These are phyloP conservation scores for Purpureocillium lavendulum DNA, from an alignment of 2,329 filamentous ascomycete species.

Conservation along the genomic window DNA sequence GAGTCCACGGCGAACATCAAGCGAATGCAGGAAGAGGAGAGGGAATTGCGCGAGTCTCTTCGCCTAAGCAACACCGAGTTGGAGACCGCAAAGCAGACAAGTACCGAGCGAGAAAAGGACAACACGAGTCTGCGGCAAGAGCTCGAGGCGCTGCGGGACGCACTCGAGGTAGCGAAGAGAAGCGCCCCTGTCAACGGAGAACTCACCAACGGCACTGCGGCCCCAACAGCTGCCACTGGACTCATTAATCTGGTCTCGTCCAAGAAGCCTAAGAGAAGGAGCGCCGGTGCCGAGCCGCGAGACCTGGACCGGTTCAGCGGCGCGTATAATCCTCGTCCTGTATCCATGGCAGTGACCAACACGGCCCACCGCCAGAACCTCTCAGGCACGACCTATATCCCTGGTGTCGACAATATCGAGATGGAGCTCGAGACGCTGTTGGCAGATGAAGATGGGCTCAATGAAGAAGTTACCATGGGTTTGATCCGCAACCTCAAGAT, in stretches of 20 bases:
- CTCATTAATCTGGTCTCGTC: conserved; percentile 95
- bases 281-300: conserved; percentile 77
- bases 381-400: conserved; percentile 68
- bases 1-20: conserved; percentile 89
- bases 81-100: conserved; percentile 67
- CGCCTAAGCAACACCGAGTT: conserved; percentile 73
- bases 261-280: conserved; percentile 94
- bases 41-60: conserved; percentile 73
- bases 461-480: conserved; percentile 94
- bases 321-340: conserved; percentile 87
- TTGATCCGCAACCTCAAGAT: conserved; percentile 96
- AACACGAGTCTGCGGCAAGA: conserved; percentile 81
- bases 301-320: conserved; percentile 85
- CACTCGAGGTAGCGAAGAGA: conserved; percentile 80
- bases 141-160: conserved; percentile 81
- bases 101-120: conserved; percentile 72
- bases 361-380: conserved; percentile 61
- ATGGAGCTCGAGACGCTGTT: conserved; percentile 89
- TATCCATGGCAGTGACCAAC: conserved; percentile 83
- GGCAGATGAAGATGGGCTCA: conserved; percentile 89
- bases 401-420: conserved; percentile 83
- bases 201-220: conserved; percentile 26
- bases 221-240: conserved; percentile 55
- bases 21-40: conserved; percentile 90
- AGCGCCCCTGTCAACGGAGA: conserved; percentile 66